These are phyloP conservation scores for Leccinum sublutescens DNA, from an alignment of 768 basidiomycete species.

Conservation along the genomic window DNA sequence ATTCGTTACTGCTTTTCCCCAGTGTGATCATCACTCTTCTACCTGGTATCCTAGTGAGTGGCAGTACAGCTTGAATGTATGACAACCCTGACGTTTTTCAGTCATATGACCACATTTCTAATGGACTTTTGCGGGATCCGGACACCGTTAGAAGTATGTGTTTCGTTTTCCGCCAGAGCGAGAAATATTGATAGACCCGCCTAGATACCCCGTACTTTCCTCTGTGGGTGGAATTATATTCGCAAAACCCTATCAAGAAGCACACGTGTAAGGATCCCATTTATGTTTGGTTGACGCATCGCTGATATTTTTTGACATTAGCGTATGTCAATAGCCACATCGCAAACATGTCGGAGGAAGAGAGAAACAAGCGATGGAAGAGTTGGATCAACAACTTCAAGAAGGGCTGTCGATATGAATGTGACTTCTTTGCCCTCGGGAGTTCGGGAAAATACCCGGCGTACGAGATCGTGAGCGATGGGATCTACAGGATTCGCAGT, in stretches of 20 bases:
- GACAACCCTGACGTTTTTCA: not conserved
- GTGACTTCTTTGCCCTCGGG: slow-evolving; percentile 2
- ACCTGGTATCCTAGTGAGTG: slow-evolving; percentile 7
- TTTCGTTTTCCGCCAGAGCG: no score
- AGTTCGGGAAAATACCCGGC: not conserved
- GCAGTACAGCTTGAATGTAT: not conserved
- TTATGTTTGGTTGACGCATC: not conserved
- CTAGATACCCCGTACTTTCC: slow-evolving; percentile 1
- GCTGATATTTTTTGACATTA: not conserved
- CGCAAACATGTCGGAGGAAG: not conserved
- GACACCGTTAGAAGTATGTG: slow-evolving; percentile 4
- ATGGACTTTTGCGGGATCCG: not conserved
- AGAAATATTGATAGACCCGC: no score
- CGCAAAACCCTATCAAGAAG: not conserved
- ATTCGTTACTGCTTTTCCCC: not conserved
- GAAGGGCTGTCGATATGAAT: slow-evolving; percentile 1
- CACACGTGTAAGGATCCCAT: not conserved
- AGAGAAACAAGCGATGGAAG: not conserved
- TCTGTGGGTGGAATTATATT: not conserved
- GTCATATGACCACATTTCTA: slow-evolving; percentile 2
- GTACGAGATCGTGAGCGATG: slow-evolving; percentile 1
- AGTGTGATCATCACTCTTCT: slow-evolving; percentile 4
- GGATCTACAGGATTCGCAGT: slow-evolving; percentile 6
- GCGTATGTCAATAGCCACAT: slow-evolving; percentile 3
- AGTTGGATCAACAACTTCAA: not conserved